Conservation (phyloP, 768 basidiomycete species). For the Suillus subaureus region DNA sequence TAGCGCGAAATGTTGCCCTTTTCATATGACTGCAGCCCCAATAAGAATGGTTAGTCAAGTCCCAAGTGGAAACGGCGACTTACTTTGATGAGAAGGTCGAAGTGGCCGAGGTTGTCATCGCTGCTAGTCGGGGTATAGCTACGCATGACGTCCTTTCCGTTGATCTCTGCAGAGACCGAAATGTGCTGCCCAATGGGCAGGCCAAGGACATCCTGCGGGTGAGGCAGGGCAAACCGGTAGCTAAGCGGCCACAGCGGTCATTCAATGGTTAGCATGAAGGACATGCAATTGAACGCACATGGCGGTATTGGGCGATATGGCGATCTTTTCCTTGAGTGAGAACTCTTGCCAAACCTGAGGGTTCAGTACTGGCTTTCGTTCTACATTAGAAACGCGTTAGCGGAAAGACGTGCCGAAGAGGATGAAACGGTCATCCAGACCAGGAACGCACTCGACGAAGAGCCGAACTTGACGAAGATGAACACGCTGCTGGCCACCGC, state of each 20-base stretch:
- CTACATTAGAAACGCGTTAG: conserved; percentile 36
- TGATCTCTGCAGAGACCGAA: conserved; percentile 85
- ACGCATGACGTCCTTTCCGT: conserved; percentile 87
- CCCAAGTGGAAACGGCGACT: conserved; percentile 4
- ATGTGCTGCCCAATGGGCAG: conserved; percentile 98
- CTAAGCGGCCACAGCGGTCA: conserved; percentile 40
- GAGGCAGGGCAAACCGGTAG: conserved; percentile 89
- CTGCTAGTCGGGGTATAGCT: conserved; percentile 96
- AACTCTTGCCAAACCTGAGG: conserved; percentile 81
- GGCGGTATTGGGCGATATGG: conserved; percentile 94
- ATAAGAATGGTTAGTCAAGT: background rate
- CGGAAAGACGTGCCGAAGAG: background rate
- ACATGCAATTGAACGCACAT: conserved; percentile 52
- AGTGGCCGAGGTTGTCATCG: conserved; percentile 90
- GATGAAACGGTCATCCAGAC: conserved; percentile 1
- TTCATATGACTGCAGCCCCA: conserved; percentile 76
- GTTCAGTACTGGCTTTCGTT: conserved; percentile 70
- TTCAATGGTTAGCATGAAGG: conserved; percentile 7
- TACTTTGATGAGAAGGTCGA: conserved; percentile 97
- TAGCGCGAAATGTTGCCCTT: conserved; percentile 95
- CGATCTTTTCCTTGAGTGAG: conserved; percentile 76
- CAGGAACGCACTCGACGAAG: conserved; percentile 42
- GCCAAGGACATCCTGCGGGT: conserved; percentile 76
- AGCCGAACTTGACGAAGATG: conserved; percentile 53
- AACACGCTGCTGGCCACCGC: conserved; percentile 50